Percentiles rank a stretch among this genome's conserved stretches.
phyloP scores from a whole-genome alignment of 352 stramenopile species.

The Phytophthora colocasiae region DNA sequence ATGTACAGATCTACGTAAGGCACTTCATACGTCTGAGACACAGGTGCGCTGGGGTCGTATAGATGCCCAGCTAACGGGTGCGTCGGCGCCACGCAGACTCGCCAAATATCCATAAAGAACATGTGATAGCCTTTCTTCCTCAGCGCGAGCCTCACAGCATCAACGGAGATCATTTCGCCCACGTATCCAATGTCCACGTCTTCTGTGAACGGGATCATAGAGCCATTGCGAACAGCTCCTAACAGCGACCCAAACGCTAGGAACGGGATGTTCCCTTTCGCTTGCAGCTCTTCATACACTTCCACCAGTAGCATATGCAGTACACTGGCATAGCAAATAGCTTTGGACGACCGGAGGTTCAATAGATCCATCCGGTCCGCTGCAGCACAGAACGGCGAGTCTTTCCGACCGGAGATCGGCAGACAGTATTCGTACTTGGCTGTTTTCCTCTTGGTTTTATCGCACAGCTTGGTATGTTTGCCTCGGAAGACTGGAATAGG shows the following conservation, averaged over 20 bases:
- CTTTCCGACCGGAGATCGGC: slow-evolving; percentile 52
- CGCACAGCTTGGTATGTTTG: slow-evolving; percentile 29
- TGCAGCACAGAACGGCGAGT: slow-evolving; percentile 44
- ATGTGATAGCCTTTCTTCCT: slow-evolving; percentile 55
- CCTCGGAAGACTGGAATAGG: slow-evolving; percentile 34
- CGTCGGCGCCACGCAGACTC: slow-evolving; percentile 45
- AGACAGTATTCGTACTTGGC: slow-evolving; percentile 47
- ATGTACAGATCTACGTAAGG: slow-evolving; percentile 53
- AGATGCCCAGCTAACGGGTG: slow-evolving; percentile 42
- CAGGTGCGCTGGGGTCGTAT: slow-evolving; percentile 36
- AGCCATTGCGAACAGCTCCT: slow-evolving; percentile 50
- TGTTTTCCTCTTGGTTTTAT: slow-evolving; percentile 12
- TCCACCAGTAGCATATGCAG: slow-evolving; percentile 64
- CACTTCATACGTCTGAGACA: slow-evolving; percentile 7
- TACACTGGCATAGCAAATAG: slow-evolving; percentile 54
- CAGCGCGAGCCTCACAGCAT: slow-evolving; percentile 17
- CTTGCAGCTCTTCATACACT: slow-evolving; percentile 52
- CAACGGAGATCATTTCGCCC: slow-evolving; percentile 8
- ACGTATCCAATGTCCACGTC: slow-evolving; percentile 56
- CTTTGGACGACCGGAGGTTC: slow-evolving; percentile 20
- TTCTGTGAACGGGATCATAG: slow-evolving; percentile 61
- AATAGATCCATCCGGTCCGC: slow-evolving; percentile 59
- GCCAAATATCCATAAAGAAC: slow-evolving; percentile 45
- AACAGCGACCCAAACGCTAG: slow-evolving; percentile 56
- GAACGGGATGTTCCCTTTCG: slow-evolving; percentile 32